Evolutionary conservation across 495 filamentous ascomycete species (phyloP).

Genomic region (Xylaria castorea): DNA sequence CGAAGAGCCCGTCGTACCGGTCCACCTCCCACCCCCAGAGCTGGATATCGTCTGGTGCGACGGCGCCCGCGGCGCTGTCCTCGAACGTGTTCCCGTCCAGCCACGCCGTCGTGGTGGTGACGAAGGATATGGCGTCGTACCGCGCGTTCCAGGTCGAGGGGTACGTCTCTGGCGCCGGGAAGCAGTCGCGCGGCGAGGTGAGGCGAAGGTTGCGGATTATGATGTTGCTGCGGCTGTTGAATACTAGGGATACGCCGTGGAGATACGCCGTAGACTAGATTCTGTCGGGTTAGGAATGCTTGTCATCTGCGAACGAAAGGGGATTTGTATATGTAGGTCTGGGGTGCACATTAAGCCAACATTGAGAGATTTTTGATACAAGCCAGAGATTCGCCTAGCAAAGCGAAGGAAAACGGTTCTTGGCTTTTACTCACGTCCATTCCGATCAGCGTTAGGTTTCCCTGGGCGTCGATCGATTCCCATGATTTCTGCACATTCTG

Average conservation of each 20-base stretch:
- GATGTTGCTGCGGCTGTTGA: conserved; percentile 31
- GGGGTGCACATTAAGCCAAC: not conserved
- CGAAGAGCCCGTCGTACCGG: conserved; percentile 33
- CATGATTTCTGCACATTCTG: conserved; percentile 34
- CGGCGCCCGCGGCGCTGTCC: conserved; percentile 13
- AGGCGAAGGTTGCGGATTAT: conserved; percentile 31
- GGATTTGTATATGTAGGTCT: not conserved
- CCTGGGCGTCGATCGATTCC: conserved; percentile 30
- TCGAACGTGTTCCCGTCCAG: conserved; percentile 32
- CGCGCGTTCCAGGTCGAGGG: conserved; percentile 33
- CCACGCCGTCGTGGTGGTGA: conserved; percentile 31
- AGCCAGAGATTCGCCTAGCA: not conserved
- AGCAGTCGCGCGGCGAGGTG: conserved; percentile 31
- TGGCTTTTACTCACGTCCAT: conserved; percentile 8
- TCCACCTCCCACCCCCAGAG: conserved; percentile 31
- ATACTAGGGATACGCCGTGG: conserved; percentile 27
- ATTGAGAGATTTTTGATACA: not conserved
- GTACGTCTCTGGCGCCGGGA: conserved; percentile 33
- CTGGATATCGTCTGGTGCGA: conserved; percentile 8
- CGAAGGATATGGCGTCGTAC: conserved; percentile 32
- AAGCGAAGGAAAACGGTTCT: not conserved
- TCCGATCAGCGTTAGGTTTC: conserved; percentile 30
- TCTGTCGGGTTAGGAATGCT: not conserved
- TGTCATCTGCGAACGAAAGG: not conserved
- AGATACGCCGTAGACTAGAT: conserved; percentile 18